Evolutionary conservation across 768 basidiomycete genomes (phyloP), one percentile per base, ranked within the genome.

Genomic region (Harrya chromipes): DNA sequence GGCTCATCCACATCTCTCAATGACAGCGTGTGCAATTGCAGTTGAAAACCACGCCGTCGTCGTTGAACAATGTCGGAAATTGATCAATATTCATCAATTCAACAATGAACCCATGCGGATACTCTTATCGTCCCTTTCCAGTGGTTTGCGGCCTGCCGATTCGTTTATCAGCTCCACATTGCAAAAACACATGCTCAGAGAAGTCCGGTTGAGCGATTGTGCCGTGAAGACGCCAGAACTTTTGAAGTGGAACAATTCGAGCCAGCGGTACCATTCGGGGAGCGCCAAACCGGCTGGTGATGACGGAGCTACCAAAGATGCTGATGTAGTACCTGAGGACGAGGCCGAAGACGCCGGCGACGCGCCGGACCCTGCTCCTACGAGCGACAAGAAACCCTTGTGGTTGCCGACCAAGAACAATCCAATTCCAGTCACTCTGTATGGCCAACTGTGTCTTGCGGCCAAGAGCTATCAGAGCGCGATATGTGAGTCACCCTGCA

Each of bases 401-500:
- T 71, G 70, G 35, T 61, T 84, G 21, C 86, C 90, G 3, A 85
- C 77, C 17, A 86, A 84, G 65, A 72, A 81, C 27, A 92, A 87
- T 55, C 85, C 91, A 0, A 67, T 87, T 35, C 74, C 82, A 19
- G 77, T 89, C 13, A 73, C 84, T 1, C 69, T 90, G 17, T 95
- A 95, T 59, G 94, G 90, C 0, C 87, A 89, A 60, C 77, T 91
- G 42, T 86, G 89, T 59, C 77, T 90, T n/a, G 81, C 82, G 4
- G 85, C 87, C 19, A 88, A 84, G 70, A 92, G 90, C 58, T 94
- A 87, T 65, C 92, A 97, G 61, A 89, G 87, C 58, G 89, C 93
- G 5, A 82, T 94, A 44, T 94, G 94, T 95, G 57, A 59, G 90
- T 74, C 1, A 31, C 19, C 21, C 16, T n/a, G 16, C 40, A 12